Base-by-base conservation (phyloP, 371 early-diverging fungal genomes). In the Lichtheimia hyalospora region DNA sequence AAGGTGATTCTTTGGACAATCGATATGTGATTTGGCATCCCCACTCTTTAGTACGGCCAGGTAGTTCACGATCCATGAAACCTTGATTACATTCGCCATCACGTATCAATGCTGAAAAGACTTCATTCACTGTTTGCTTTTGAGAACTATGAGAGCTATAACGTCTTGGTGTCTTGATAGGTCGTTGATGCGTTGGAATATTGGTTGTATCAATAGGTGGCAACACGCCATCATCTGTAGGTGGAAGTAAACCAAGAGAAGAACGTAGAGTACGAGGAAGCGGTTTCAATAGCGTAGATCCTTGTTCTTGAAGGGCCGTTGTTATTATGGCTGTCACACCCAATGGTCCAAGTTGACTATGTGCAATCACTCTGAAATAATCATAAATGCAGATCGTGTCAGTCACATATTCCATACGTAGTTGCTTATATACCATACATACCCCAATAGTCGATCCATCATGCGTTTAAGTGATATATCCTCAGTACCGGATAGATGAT, bases 361-460 rank as follows among this genome's bases (percentile, higher is more conserved):
- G 46, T 6, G 16, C 21, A 16, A 46, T 46, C 18, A 46, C 21
- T 10, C 46, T 46, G 21, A 34, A 34, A 34, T 10, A 34, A 34
- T 34, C 34, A 34, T 34, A 10, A 34, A 34, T 34, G 34, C 34
- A 34, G 34, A 6, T 34, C 8, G 34, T 34, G 34, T 34, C 34
- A 34, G 10, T 34, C 34, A 34, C 10, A 27, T 7, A 3, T 10
- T 8, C 8, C 2, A 8, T 34, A 10, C 1, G 34, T 34, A 8
- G 10, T 10, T 34, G 10, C 10, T 16, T 20, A 15, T 16, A 46
- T 8, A 46, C 1, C 46, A 5, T 2, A n/a, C 27, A 27, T 55
- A 55, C 56, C 56, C 56, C 12, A 43, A n/a, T 40, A 55, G 12
- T 8, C 56, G 56, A 25, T 55, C 56, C 8, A 41, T 24, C 14